Percentiles rank a stretch among this genome's conserved stretches.
Conservation (phyloP, 495 filamentous ascomycete genomes). For the Neurospora sp. region DNA sequence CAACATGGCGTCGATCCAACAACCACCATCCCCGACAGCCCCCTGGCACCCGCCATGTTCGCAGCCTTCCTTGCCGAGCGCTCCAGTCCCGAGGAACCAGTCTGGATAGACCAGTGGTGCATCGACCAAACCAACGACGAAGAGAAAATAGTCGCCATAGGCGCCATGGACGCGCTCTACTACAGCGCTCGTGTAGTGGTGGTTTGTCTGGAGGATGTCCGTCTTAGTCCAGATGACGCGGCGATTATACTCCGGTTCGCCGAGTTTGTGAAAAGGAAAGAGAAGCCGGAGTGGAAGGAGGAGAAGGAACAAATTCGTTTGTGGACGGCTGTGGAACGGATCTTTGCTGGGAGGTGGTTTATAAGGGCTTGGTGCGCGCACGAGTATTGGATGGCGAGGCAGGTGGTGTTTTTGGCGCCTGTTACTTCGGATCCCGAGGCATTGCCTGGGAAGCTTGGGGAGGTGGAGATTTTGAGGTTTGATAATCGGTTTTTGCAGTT, state of each 20-base stretch:
- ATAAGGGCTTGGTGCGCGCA: background rate
- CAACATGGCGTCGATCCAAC: background rate
- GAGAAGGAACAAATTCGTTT: background rate
- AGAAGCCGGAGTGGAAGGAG: no score
- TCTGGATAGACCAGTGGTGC: constrained; percentile 26
- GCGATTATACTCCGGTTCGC: background rate
- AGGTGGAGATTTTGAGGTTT: background rate
- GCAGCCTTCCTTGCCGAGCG: constrained; percentile 10
- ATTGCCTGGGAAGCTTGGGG: background rate
- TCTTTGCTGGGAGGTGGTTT: constrained; percentile 1
- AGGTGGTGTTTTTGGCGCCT: background rate
- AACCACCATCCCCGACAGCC: background rate
- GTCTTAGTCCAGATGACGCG: background rate
- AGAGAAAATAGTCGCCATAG: constrained; percentile 18
- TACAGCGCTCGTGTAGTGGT: background rate
- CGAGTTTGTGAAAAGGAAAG: background rate
- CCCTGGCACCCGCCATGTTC: constrained; percentile 8
- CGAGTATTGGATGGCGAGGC: background rate
- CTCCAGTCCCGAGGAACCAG: background rate
- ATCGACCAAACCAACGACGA: constrained; percentile 20
- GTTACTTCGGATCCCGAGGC: background rate
- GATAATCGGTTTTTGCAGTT: background rate
- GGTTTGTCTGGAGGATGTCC: background rate
- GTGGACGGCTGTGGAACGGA: background rate
- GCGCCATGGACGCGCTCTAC: constrained; percentile 1